phyloP scores from a whole-genome alignment of 2,329 filamentous ascomycete species.

The Talaromyces atroroseus region DNA sequence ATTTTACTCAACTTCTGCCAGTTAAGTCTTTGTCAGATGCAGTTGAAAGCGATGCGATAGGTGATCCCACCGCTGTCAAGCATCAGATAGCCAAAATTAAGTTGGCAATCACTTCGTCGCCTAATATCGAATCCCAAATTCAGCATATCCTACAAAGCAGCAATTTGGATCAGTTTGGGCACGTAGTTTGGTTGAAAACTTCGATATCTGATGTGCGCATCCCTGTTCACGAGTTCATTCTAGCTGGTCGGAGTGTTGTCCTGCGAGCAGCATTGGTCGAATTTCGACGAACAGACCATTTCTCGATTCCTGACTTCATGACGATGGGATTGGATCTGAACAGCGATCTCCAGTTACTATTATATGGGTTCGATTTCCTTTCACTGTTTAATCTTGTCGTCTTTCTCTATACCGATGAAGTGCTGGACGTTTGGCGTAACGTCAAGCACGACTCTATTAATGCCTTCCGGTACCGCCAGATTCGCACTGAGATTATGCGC shows the following conservation, averaged over 20 bases:
- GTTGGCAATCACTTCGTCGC: slow-evolving; percentile 38
- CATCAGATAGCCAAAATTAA: slow-evolving; percentile 27
- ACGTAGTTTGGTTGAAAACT: slow-evolving; percentile 45
- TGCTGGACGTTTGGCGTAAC: slow-evolving; percentile 83
- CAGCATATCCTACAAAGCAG: slow-evolving; percentile 22
- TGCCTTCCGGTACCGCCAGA: slow-evolving; percentile 69
- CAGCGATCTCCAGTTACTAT: slow-evolving; percentile 55
- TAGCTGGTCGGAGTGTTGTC: slow-evolving; percentile 67
- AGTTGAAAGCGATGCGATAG: slow-evolving; percentile 25
- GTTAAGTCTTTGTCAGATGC: slow-evolving; percentile 56
- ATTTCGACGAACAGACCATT: slow-evolving; percentile 51
- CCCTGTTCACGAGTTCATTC: slow-evolving; percentile 76
- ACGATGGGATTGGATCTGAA: slow-evolving; percentile 49
- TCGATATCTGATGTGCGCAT: slow-evolving; percentile 64
- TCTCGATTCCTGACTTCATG: slow-evolving; percentile 56
- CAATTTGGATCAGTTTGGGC: slow-evolving; percentile 19
- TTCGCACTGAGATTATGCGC: slow-evolving; percentile 82
- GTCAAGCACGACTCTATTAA: slow-evolving; percentile 59
- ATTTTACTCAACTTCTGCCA: slow-evolving; percentile 64
- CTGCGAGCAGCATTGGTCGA: slow-evolving; percentile 59
- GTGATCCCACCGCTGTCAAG: neutral
- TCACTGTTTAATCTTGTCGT: slow-evolving; percentile 73
- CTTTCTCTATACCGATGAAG: slow-evolving; percentile 72
- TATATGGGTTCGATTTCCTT: slow-evolving; percentile 68
- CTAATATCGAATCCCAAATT: slow-evolving; percentile 42